Evolutionary conservation across 768 basidiomycete genomes (phyloP).

Genomic region (Trametes cubensis): DNA sequence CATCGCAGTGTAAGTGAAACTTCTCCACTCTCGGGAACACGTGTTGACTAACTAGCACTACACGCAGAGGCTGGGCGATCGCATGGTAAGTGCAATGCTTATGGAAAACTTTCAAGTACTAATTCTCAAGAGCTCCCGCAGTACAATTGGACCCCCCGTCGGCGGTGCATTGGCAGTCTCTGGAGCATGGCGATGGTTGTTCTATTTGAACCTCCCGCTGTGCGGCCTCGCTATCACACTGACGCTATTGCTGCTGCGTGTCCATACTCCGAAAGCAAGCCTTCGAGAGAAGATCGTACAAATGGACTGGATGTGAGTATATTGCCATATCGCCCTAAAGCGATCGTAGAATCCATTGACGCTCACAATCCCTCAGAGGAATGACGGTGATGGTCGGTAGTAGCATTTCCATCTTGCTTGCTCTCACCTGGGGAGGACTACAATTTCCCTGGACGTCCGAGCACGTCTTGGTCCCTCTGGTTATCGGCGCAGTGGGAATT

Average conservation of each 20-base stretch:
- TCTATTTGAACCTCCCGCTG: conserved; percentile 21
- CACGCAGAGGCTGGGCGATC: conserved; percentile 5
- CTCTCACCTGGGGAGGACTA: conserved; percentile 39
- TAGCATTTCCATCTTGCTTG: conserved; percentile 21
- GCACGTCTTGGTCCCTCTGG: conserved; percentile 39
- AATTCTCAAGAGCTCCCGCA: background rate
- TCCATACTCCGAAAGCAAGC: conserved; percentile 30
- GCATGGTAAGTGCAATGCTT: background rate
- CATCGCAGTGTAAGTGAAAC: conserved; percentile 1
- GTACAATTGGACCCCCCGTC: conserved; percentile 32
- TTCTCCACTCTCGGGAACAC: background rate
- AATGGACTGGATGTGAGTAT: conserved; percentile 42
- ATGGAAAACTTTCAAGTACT: background rate
- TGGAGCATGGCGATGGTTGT: conserved; percentile 14
- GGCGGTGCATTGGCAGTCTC: conserved; percentile 29
- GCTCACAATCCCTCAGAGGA: conserved; percentile 26
- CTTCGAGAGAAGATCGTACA: conserved; percentile 32
- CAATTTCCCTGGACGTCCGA: conserved; percentile 38
- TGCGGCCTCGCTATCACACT: conserved; percentile 13
- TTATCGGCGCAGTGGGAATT: conserved; percentile 38
- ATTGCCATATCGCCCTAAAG: no score
- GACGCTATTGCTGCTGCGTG: conserved; percentile 1
- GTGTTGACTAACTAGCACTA: background rate
- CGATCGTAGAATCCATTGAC: no score
- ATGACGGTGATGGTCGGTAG: conserved; percentile 27